Percentiles rank a stretch among this genome's conserved stretches.
Conservation (phyloP, 2,329 filamentous ascomycete genomes). For the Aspergillus tamarii region DNA sequence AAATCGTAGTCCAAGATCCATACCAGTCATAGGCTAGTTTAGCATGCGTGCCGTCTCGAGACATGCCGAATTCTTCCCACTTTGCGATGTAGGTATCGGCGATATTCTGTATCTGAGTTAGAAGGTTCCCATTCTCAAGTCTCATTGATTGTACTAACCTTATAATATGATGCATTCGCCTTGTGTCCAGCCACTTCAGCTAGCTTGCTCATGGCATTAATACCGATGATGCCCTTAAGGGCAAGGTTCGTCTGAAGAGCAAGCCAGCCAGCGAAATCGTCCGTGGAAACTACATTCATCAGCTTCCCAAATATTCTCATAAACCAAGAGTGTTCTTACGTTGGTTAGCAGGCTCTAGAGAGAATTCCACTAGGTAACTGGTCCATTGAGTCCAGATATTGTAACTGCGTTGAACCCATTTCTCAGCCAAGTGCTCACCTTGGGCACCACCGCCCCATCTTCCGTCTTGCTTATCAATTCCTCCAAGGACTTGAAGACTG, state of each 20-base stretch:
- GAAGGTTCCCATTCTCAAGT: neutral
- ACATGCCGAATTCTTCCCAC: slow-evolving; percentile 74
- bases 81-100: slow-evolving; percentile 69
- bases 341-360: slow-evolving; percentile 74
- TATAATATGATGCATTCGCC: slow-evolving; percentile 61
- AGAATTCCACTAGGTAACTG: slow-evolving; percentile 73
- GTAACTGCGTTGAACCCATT: slow-evolving; percentile 72
- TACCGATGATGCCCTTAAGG: slow-evolving; percentile 80
- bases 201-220: slow-evolving; percentile 76
- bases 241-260: slow-evolving; percentile 81
- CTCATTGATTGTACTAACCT: slow-evolving; percentile 35
- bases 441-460: slow-evolving; percentile 60
- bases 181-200: slow-evolving; percentile 63
- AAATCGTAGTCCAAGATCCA: slow-evolving; percentile 81
- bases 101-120: slow-evolving; percentile 50
- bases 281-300: slow-evolving; percentile 65
- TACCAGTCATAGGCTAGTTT: slow-evolving; percentile 81
- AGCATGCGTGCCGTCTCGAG: slow-evolving; percentile 69
- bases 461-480: slow-evolving; percentile 62
- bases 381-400: slow-evolving; percentile 77
- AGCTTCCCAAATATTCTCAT: neutral
- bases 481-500: slow-evolving; percentile 52
- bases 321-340: slow-evolving; percentile 39
- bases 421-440: slow-evolving; percentile 60
- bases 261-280: slow-evolving; percentile 80